These are phyloP conservation scores for Bacidia gigantensis DNA, from an alignment of 495 filamentous ascomycete species.

Conservation along the genomic window DNA sequence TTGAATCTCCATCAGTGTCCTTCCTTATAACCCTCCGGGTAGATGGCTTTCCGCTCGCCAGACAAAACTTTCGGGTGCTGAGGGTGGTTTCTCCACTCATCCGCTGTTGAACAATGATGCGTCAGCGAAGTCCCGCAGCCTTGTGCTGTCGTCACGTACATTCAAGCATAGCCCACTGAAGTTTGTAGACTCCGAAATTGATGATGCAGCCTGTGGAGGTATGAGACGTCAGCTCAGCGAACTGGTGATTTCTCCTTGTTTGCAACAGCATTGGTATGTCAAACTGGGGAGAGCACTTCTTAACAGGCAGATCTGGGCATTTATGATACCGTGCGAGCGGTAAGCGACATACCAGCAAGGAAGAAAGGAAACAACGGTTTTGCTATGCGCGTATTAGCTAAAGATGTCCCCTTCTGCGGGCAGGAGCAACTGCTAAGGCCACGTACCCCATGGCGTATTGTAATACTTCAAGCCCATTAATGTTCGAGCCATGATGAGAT, in stretches of 20 bases:
- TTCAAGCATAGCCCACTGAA: not conserved
- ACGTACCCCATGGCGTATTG: not conserved
- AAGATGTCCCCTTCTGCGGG: no score
- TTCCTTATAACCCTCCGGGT: not conserved
- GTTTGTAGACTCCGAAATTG: not conserved
- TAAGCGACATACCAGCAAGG: not conserved
- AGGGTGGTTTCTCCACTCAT: not conserved
- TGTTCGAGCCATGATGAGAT: not conserved
- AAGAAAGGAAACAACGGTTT: not conserved
- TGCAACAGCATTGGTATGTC: no score
- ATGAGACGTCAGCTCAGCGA: no score
- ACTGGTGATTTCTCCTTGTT: no score
- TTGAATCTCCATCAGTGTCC: no score
- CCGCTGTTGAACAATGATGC: not conserved
- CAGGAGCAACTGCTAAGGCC: no score
- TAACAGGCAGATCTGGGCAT: no score
- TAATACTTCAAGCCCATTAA: not conserved
- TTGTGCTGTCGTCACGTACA: not conserved
- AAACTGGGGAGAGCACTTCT: no score
- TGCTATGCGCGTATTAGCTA: not conserved
- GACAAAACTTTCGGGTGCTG: not conserved
- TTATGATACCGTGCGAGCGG: not conserved
- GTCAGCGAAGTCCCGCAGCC: not conserved
- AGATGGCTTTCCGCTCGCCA: not conserved
- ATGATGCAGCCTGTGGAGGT: not conserved